Evolutionary conservation across 352 stramenopile species (phyloP), one percentile per base, ranked within the genome.

Genomic region (Peronospora tabacina): DNA sequence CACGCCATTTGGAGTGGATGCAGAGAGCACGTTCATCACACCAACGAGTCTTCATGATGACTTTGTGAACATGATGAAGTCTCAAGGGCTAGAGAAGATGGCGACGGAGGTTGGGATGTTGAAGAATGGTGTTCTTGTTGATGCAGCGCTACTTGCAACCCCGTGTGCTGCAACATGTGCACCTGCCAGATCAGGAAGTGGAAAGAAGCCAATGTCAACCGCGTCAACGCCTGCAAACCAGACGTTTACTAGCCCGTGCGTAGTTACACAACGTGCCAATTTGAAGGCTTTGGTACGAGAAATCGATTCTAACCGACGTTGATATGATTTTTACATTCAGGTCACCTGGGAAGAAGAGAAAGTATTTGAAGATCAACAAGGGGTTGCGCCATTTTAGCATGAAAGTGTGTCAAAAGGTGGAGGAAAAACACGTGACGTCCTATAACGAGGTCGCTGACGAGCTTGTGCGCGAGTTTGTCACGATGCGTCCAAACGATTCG

Each of bases 401-500:
- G 82, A 97, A 97, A 44, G 90, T 98, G 12, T 98, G 90, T 49
- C 82, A 96, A 63, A 98, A 97, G 53, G 93, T 98, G n/a, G 86
- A 98, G 67, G 87, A 97, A 56, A 98, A 97, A 58, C 85, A 96
- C 33, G 82, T 91, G 8, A 98, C 93, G 16, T 89, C 87, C 16
- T 97, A 98, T 72, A 98, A 97, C 60, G 90, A 98, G 74, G 93
- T 98, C 16, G 68, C 82, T 13, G 90, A 98, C 55, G 93, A 98
- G 49, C 71, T 98, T 16, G 87, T 96, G 32, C 73, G 75, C 24
- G 87, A 96, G 56, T 94, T 90, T 47, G 73, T 89, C 7, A 91
- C 83, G 13, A 89, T 88, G 77, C 72, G 83, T 10, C 79, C 80
- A 24, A 82, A 85, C 38, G 83, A 91, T 51, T 67, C 76, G 45